These are phyloP conservation scores for Solanum boliviense DNA, from an alignment of 257 asterid genomes.

Conservation along the genomic window DNA sequence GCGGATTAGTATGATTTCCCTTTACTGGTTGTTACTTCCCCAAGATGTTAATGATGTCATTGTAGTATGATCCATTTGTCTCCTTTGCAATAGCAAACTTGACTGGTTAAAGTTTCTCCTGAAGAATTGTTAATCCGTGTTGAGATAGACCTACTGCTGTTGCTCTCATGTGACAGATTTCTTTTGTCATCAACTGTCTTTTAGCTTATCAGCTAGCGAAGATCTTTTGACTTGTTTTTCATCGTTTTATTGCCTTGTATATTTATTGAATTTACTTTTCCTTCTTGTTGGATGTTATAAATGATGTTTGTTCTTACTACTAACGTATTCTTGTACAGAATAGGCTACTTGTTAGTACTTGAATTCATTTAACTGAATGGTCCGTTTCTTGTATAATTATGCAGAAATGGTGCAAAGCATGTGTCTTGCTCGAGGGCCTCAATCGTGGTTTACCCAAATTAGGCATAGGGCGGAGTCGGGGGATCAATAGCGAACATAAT, in stretches of 20 bases:
- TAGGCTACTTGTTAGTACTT: not conserved
- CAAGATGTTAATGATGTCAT: not conserved
- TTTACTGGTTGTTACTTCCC: not conserved
- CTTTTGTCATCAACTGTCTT: not conserved
- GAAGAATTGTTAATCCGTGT: not conserved
- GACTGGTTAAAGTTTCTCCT: not conserved
- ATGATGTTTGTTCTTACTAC: not conserved
- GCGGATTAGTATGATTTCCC: not conserved
- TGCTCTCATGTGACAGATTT: not conserved
- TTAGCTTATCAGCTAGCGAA: not conserved
- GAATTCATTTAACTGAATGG: not conserved
- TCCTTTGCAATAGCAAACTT: not conserved
- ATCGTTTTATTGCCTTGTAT: not conserved
- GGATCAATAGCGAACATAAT: conserved; percentile 20
- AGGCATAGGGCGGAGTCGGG: conserved; percentile 73
- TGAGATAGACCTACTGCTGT: not conserved
- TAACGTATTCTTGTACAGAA: not conserved
- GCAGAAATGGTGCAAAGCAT: conserved; percentile 98
- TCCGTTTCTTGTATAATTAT: not conserved
- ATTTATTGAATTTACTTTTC: not conserved
- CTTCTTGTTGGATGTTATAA: not conserved
- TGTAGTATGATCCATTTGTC: not conserved
- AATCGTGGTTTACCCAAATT: conserved; percentile 90
- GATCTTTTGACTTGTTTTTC: not conserved
- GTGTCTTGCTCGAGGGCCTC: conserved; percentile 82